Evolutionary conservation across 1,284 basidiomycete species (phyloP).

Genomic region (Psilocybe mexicana): DNA sequence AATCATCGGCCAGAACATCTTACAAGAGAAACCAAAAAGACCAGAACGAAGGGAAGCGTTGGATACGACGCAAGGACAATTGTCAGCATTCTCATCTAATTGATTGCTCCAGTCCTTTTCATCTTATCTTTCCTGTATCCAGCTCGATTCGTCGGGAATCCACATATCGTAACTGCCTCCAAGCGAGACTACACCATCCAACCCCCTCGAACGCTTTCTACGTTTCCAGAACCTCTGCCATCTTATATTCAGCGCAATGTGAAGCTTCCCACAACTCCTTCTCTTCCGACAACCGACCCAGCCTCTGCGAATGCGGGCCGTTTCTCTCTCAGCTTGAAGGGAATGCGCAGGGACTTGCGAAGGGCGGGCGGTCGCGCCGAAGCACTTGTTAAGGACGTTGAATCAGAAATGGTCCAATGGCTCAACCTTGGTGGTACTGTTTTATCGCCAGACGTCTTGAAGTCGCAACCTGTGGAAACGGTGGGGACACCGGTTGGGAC

Average conservation of each 20-base stretch:
- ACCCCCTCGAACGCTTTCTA: constrained; percentile 46
- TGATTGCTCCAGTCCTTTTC: constrained; percentile 1
- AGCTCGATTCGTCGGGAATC: constrained; percentile 73
- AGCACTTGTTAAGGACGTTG: constrained; percentile 62
- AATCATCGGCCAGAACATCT: constrained; percentile 13
- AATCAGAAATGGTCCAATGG: constrained; percentile 66
- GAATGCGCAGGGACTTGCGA: constrained; percentile 67
- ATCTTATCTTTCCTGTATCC: constrained; percentile 12
- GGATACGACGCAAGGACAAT: constrained; percentile 74
- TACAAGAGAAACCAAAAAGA: constrained; percentile 42
- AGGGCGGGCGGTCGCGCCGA: constrained; percentile 60
- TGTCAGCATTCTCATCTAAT: constrained; percentile 41
- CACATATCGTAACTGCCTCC: constrained; percentile 63
- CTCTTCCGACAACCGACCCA: constrained; percentile 44
- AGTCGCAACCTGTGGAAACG: constrained; percentile 14
- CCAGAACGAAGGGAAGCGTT: constrained; percentile 75
- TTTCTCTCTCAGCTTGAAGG: constrained; percentile 74
- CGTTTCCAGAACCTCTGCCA: constrained; percentile 77
- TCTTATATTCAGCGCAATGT: constrained; percentile 62
- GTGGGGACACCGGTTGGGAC: constrained; percentile 49
- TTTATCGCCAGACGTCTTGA: constrained; percentile 45
- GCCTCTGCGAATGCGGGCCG: constrained; percentile 67
- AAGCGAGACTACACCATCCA: constrained; percentile 53
- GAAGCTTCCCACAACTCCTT: constrained; percentile 47
- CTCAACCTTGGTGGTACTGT: constrained; percentile 56